Evolutionary conservation across 441 rosid genomes (phyloP), one percentile per base, ranked within the genome.

Genomic region (Adansonia grandidieri): DNA sequence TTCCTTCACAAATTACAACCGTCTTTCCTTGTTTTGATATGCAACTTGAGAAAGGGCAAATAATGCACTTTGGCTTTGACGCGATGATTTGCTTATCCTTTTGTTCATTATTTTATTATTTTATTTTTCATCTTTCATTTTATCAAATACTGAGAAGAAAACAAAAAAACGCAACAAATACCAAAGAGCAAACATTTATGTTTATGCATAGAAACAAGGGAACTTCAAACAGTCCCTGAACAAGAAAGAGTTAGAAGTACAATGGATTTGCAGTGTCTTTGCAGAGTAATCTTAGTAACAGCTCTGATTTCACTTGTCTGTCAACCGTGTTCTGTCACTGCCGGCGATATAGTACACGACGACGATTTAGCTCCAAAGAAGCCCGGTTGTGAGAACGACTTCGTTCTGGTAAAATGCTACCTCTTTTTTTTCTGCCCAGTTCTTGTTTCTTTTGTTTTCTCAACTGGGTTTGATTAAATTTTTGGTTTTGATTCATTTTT

Each of bases 361-460:
- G 98, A 96, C 80, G 88, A 90, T 81, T 82, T 61, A 77, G 92
- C 98, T 84, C 99, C 99, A 13, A 94, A 96, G 92, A 93, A 93
- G 87, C 98, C 99, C 10, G 98, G 99, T 14, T 96, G 99, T 78
- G 97, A 89, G 77, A 96, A 96, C 84, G 98, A 94, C 86, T 96
- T 94, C 82, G 92, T 94, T 78, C 83, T 96, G 99, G 99, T 94
- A 90, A 89, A 56, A 50, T 69, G 62, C 57, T 53, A 77, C 50
- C 56, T 75, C 63, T 68, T 63, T 67, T 77, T 64, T 60, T 72
- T 66, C 75, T 60, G 57, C 83, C 75, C 81, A 58, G 40, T 83
- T 83, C 44, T 65, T 80, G 5, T 78, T 68, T 75, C 76, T 80
- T 80, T 50, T 79, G 54, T 20, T 75, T 77, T 58, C 74, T 84